Percentiles rank a stretch among this genome's conserved stretches.
Evolutionary conservation across 106 monocot genomes (phyloP).

Genomic region (Vanilla planifolia): DNA sequence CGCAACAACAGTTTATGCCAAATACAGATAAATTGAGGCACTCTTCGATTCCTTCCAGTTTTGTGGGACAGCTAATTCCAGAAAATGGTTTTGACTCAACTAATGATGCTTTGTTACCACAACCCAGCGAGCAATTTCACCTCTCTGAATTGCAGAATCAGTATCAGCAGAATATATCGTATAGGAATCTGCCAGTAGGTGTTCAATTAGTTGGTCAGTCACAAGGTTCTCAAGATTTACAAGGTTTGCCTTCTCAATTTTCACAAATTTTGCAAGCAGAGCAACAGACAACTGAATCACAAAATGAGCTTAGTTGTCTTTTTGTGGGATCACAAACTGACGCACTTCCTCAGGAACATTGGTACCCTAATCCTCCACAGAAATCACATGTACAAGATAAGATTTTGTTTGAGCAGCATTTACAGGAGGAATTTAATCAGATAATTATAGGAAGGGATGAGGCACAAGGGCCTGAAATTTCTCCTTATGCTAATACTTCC

Average conservation of each 20-base stretch:
- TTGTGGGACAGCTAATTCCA: constrained; percentile 31
- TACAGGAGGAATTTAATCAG: constrained; percentile 55
- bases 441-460: constrained; percentile 36
- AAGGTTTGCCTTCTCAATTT: constrained; percentile 29
- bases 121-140: constrained; percentile 36
- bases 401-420: constrained; percentile 28
- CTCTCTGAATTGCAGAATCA: constrained; percentile 42
- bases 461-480: constrained; percentile 26
- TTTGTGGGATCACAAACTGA: constrained; percentile 44
- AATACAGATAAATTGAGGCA: constrained; percentile 30
- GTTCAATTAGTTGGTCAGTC: constrained; percentile 32
- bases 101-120: constrained; percentile 35
- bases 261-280: constrained; percentile 29
- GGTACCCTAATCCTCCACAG: constrained; percentile 35
- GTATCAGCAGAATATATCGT: constrained; percentile 31
- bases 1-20: constrained; percentile 34
- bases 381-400: constrained; percentile 32
- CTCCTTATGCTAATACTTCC: constrained; percentile 20
- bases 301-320: constrained; percentile 36
- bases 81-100: constrained; percentile 33
- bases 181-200: constrained; percentile 22
- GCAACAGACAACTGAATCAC: constrained; percentile 32
- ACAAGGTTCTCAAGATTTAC: constrained; percentile 38
- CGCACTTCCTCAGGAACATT: constrained; percentile 31
- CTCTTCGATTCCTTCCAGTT: constrained; percentile 25